These are phyloP conservation scores for Coniochaeta pulveracea DNA, from an alignment of 2,329 filamentous ascomycete species.

Conservation along the genomic window DNA sequence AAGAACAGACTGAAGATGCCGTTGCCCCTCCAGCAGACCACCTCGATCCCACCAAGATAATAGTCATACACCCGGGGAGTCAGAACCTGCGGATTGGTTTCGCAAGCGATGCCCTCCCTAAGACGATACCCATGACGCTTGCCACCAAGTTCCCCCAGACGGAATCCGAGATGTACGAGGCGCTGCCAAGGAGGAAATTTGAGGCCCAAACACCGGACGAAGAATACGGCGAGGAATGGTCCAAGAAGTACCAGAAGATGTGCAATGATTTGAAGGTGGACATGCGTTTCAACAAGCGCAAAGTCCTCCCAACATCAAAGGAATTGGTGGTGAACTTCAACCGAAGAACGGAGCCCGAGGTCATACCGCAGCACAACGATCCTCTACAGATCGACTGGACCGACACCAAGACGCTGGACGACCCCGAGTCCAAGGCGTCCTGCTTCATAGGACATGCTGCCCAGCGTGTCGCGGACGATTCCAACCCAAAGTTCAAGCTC, in stretches of 20 bases:
- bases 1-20: constrained; percentile 45
- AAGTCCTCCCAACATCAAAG: constrained; percentile 94
- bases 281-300: constrained; percentile 88
- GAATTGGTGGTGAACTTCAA: constrained; percentile 95
- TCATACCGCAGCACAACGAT: constrained; percentile 91
- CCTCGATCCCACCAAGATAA: constrained; percentile 74
- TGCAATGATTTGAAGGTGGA: constrained; percentile 76
- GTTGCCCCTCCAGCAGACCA: constrained; percentile 45
- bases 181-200: constrained; percentile 61
- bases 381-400: constrained; percentile 93
- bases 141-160: constrained; percentile 67
- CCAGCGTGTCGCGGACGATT: constrained; percentile 78
- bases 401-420: constrained; percentile 55
- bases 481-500: constrained; percentile 78
- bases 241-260: constrained; percentile 68
- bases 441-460: constrained; percentile 77
- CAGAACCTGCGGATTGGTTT: constrained; percentile 91
- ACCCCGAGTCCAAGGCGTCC: constrained; percentile 46
- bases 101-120: constrained; percentile 90
- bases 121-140: constrained; percentile 87
- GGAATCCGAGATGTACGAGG: constrained; percentile 74
- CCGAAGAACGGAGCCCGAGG: constrained; percentile 68
- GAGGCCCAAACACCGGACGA: constrained; percentile 58
- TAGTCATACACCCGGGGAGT: constrained; percentile 90
- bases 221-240: constrained; percentile 76